These are phyloP conservation scores for Penicillium herquei DNA, from an alignment of 495 filamentous ascomycete species.

Conservation along the genomic window DNA sequence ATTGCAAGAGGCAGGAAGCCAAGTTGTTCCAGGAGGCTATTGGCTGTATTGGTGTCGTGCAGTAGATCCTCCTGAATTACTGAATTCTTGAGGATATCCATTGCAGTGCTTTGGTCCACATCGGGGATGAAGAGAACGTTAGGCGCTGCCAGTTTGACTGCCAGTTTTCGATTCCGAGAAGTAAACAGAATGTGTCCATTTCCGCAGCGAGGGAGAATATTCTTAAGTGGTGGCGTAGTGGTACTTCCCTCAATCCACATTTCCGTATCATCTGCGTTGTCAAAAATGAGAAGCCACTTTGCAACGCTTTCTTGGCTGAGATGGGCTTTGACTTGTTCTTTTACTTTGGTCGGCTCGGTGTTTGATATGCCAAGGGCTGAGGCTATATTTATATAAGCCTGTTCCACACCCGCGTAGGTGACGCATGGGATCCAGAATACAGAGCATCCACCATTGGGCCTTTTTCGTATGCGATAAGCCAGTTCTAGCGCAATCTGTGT, in stretches of 20 bases:
- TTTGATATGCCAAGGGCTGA: conserved; percentile 18
- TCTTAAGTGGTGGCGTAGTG: neutral
- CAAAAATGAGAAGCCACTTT: conserved; percentile 37
- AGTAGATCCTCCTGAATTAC: neutral
- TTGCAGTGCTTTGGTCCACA: neutral
- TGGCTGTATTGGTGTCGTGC: neutral
- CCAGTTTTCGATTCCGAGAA: neutral
- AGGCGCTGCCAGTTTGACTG: neutral
- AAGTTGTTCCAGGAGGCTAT: conserved; percentile 33
- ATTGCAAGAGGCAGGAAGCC: conserved; percentile 46
- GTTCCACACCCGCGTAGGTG: conserved; percentile 40
- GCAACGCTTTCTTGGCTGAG: conserved; percentile 20
- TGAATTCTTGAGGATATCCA: neutral
- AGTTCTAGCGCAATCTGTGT: conserved; percentile 52
- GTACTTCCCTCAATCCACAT: neutral
- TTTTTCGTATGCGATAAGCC: conserved; percentile 41
- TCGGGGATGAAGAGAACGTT: neutral
- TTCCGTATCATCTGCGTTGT: conserved; percentile 29
- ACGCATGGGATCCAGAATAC: conserved; percentile 52
- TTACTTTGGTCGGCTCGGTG: conserved; percentile 21
- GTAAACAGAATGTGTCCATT: neutral
- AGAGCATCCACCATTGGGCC: conserved; percentile 35
- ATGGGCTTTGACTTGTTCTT: conserved; percentile 24
- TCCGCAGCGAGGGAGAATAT: neutral
- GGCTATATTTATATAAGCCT: conserved; percentile 43